Conservation (phyloP, 1,139 yeast species). For the Taphrina flavorubra region DNA sequence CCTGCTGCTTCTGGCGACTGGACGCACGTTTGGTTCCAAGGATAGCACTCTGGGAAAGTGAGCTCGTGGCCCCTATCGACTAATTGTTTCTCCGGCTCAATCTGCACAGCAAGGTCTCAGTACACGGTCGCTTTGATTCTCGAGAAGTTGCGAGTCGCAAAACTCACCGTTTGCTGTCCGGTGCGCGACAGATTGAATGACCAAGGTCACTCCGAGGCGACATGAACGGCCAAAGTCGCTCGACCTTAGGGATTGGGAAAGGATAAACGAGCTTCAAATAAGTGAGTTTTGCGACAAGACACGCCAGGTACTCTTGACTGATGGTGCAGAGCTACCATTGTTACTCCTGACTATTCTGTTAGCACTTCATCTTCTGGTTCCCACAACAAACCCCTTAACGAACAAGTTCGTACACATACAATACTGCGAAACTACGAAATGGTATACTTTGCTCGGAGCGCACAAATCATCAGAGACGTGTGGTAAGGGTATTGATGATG, state of each 20-base stretch:
- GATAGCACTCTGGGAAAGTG: no score
- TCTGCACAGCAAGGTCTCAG: neutral
- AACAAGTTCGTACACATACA: conserved; percentile 26
- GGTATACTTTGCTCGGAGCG: conserved; percentile 19
- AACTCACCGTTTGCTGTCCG: neutral
- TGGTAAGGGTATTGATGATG: conserved; percentile 46
- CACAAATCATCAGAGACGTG: conserved; percentile 27
- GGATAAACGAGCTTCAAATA: conserved; percentile 17
- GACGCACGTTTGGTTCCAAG: no score
- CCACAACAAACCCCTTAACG: conserved; percentile 8
- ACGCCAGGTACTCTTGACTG: neutral
- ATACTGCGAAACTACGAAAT: conserved; percentile 19
- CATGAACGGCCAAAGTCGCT: conserved; percentile 9
- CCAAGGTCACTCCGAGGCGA: conserved; percentile 10
- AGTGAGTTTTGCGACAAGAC: neutral
- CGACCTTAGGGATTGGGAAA: conserved; percentile 12
- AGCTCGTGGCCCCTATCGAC: neutral
- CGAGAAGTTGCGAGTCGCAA: neutral
- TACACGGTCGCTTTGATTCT: no score
- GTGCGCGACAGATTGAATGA: conserved; percentile 14
- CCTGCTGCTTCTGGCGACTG: neutral
- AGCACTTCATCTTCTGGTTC: neutral
- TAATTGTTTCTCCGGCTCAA: neutral
- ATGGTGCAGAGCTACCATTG: neutral
- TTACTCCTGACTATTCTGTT: conserved; percentile 10